phyloP scores from a whole-genome alignment of 441 rosid species.

The Arabidopsis lyrata region DNA sequence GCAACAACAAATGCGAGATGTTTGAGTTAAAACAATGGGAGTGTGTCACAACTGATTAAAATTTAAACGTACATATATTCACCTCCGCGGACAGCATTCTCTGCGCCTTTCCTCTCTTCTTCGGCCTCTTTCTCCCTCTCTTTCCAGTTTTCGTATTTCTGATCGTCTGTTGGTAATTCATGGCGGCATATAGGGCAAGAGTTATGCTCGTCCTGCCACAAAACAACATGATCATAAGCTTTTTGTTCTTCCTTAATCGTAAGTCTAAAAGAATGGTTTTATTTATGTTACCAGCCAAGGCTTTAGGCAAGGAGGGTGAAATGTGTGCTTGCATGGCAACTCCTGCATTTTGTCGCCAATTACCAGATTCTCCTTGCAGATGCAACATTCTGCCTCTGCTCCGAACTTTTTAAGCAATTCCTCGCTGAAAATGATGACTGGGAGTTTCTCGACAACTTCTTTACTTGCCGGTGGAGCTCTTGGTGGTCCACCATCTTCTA shows the following conservation, averaged over 20 bases:
- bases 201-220: slow-evolving; percentile 82
- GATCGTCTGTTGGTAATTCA: slow-evolving; percentile 89
- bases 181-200: slow-evolving; percentile 95
- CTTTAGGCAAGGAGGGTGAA: slow-evolving; percentile 92
- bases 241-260: neutral
- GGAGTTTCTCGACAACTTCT: slow-evolving; percentile 93
- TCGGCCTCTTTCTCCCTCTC: slow-evolving; percentile 87
- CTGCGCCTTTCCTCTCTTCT: slow-evolving; percentile 92
- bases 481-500: slow-evolving; percentile 56
- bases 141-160: slow-evolving; percentile 90
- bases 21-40: neutral
- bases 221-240: slow-evolving; percentile 2
- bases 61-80: slow-evolving; percentile 85
- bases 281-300: slow-evolving; percentile 82
- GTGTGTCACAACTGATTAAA: neutral
- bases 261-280: neutral
- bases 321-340: slow-evolving; percentile 90
- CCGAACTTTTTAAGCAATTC: slow-evolving; percentile 72
- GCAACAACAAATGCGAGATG: slow-evolving; percentile 18
- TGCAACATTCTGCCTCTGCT: slow-evolving; percentile 78
- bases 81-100: slow-evolving; percentile 86
- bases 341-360: slow-evolving; percentile 91
- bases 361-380: slow-evolving; percentile 84
- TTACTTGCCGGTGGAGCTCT: slow-evolving; percentile 96
- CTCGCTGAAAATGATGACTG: slow-evolving; percentile 64